Base-by-base conservation (phyloP, 106 monocot species). In the Apostasia shenzhenica region DNA sequence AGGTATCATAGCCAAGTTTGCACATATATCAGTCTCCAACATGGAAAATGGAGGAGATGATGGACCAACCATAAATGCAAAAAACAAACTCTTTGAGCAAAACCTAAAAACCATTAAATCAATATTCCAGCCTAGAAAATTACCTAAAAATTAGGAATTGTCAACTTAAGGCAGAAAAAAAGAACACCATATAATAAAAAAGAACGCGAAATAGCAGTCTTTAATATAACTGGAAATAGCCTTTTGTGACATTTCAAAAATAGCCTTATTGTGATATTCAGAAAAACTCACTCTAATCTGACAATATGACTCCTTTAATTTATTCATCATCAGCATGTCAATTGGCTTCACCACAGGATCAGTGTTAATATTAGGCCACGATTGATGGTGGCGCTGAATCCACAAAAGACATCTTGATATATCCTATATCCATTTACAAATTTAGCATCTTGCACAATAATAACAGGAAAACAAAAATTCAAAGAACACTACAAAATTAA, bases 331-430 rank as follows among this genome's bases (percentile, higher is more conserved):
- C 72, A 92, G 61, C 83, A 90, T 70, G 74, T 99, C 97, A 78
- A 87, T 72, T 71, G 97, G 87, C 76, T 82, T 92, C 55, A 39
- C 44, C 63, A 90, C 40, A 50, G 92, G 97, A 75, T 85, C 73
- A 38, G 97, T 99, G 57, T 65, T 69, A 55, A 89, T 75, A 70
- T 69, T 63, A 55, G 97, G 97, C 97, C 97, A 99, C 14, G 82
- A 63, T 6, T 90, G 81, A 80, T 81, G 87, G 45, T 72, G 83
- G 57, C 72, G 69, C 73, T 99, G 97, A 66, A 87, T 61, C 97
- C 97, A 99, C 50, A 99, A 63, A 45, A 99, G 83, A 72, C 92
- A 92, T 75, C 90, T 89, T 43, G 92, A 87, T 45, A 99, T 93
- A 61, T 99, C 97, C 97, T 99, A 66, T 38, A 75, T 79, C 40